Evolutionary conservation across 1,139 yeast genomes (phyloP).

Genomic region (Suhomyces bribrorum): DNA sequence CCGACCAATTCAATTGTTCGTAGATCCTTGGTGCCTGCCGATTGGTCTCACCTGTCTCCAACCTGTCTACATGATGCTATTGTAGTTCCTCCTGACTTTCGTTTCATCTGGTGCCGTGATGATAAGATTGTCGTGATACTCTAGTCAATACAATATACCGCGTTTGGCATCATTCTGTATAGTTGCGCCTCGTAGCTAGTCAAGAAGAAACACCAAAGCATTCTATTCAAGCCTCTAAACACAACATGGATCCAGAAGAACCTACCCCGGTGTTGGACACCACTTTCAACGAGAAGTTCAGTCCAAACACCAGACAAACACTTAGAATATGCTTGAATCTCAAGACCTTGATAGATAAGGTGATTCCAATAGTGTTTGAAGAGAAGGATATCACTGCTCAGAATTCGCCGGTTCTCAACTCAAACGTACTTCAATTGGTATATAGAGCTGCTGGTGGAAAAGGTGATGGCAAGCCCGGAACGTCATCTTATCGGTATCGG

Average conservation of each 20-base stretch:
- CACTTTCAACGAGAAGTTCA: constrained; percentile 17
- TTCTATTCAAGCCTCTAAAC: no score
- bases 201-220: no score
- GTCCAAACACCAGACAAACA: constrained; percentile 69
- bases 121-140: no score
- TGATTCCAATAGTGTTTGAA: constrained; percentile 65
- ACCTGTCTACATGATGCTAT: no score
- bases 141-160: no score
- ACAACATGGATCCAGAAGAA: constrained; percentile 7
- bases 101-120: no score
- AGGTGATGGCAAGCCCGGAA: constrained; percentile 57
- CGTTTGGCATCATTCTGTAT: no score
- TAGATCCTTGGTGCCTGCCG: no score
- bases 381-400: constrained; percentile 52
- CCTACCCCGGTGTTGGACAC: constrained; percentile 4
- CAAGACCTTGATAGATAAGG: constrained; percentile 68
- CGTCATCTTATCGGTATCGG: constrained; percentile 63
- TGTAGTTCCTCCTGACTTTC: no score
- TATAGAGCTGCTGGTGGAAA: constrained; percentile 81
- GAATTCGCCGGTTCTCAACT: constrained; percentile 63
- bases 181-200: no score
- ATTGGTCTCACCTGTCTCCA: no score
- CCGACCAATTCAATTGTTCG: no score
- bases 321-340: constrained; percentile 73
- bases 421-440: constrained; percentile 58